These are phyloP conservation scores for Debaryomyces maramus DNA, from an alignment of 805 yeast genomes.

Conservation along the genomic window DNA sequence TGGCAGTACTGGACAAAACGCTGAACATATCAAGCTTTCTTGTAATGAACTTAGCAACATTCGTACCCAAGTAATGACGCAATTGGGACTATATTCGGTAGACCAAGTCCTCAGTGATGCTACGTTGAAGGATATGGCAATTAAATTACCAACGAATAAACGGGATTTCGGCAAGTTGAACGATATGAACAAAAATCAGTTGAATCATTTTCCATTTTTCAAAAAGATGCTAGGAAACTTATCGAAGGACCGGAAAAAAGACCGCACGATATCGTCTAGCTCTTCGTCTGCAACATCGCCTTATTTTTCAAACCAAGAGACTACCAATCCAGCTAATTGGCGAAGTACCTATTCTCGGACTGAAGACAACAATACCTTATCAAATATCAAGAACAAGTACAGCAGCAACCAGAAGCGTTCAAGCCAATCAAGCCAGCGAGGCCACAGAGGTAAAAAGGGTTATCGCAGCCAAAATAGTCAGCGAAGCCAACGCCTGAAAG, in stretches of 20 bases:
- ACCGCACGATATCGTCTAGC: neutral
- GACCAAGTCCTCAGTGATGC: constrained; percentile 26
- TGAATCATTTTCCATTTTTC: constrained; percentile 38
- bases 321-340: neutral
- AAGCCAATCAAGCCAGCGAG: neutral
- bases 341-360: neutral
- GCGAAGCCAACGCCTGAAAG: neutral
- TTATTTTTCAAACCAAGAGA: neutral
- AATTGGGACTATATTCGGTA: constrained; percentile 29
- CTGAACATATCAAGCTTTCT: constrained; percentile 26
- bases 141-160: constrained; percentile 51
- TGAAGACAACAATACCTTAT: neutral
- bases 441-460: constrained; percentile 1
- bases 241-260: constrained; percentile 30
- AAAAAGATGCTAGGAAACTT: constrained; percentile 34
- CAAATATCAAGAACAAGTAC: neutral
- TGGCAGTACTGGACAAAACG: constrained; percentile 15
- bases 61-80: constrained; percentile 44
- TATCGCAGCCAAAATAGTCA: neutral
- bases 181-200: constrained; percentile 33
- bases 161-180: constrained; percentile 44
- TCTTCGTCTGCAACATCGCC: neutral
- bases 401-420: neutral
- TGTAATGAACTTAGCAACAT: constrained; percentile 39
- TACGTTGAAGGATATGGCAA: constrained; percentile 55